Conservation (phyloP, 2,329 filamentous ascomycete genomes). For the Dothiorella sarmentorum region DNA sequence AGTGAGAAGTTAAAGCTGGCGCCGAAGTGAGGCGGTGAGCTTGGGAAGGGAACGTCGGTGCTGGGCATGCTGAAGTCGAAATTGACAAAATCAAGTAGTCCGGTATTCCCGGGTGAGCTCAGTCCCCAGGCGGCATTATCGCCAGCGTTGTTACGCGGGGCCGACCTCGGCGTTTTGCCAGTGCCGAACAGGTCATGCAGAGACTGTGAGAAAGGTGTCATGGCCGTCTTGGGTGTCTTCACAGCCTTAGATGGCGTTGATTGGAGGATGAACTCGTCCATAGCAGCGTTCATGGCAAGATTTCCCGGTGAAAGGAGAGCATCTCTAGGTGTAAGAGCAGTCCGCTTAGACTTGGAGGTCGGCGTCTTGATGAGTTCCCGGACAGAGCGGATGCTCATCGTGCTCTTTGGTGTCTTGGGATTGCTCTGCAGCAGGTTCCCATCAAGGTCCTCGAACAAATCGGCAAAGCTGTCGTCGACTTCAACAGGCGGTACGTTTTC, state of each 20-base stretch:
- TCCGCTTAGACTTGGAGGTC: slow-evolving; percentile 37
- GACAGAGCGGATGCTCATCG: slow-evolving; percentile 54
- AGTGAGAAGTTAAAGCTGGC: slow-evolving; percentile 28
- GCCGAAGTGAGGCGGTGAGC: slow-evolving; percentile 28
- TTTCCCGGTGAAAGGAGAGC: slow-evolving; percentile 20
- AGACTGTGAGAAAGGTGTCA: slow-evolving; percentile 60
- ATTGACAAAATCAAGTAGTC: slow-evolving; percentile 26
- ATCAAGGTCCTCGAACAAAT: slow-evolving; percentile 63
- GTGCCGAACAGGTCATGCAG: slow-evolving; percentile 61
- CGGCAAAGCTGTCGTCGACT: slow-evolving; percentile 53
- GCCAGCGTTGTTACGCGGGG: not conserved
- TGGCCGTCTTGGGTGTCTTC: slow-evolving; percentile 27
- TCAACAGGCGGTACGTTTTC: slow-evolving; percentile 51
- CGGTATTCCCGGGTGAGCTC: not conserved
- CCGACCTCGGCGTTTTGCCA: slow-evolving; percentile 4
- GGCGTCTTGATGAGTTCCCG: slow-evolving; percentile 46
- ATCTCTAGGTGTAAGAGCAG: slow-evolving; percentile 33
- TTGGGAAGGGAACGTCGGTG: slow-evolving; percentile 36
- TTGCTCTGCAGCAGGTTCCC: slow-evolving; percentile 50
- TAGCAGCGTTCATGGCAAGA: slow-evolving; percentile 19
- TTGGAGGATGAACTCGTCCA: slow-evolving; percentile 38
- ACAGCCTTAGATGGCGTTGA: slow-evolving; percentile 35
- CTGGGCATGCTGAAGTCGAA: slow-evolving; percentile 29
- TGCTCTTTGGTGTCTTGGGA: slow-evolving; percentile 56
- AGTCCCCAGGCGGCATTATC: not conserved